Evolutionary conservation across 2,329 filamentous ascomycete species (phyloP).

Genomic region (Paracorniculantispora psalliotae): DNA sequence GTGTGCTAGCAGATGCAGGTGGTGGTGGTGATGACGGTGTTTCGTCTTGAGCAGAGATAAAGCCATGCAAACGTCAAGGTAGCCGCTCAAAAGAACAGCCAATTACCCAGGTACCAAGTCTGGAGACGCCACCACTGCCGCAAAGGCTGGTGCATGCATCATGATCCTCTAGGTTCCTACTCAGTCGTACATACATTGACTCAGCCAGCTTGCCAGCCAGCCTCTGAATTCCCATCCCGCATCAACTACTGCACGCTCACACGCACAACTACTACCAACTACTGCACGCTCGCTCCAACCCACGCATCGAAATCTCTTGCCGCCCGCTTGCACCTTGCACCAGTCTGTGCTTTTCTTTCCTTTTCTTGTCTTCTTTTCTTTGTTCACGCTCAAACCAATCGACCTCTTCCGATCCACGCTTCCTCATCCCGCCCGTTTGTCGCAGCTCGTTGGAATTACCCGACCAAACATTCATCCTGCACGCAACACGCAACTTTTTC

Average conservation of each 20-base stretch:
- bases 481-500: not conserved
- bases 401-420: not conserved
- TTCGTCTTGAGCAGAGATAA: not conserved
- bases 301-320: not conserved
- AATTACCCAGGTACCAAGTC: no score
- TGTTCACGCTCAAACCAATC: no score
- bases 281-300: not conserved
- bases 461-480: not conserved
- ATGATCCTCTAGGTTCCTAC: not conserved
- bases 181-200: not conserved
- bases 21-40: not conserved
- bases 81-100: no score
- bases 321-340: not conserved
- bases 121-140: not conserved
- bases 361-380: not conserved
- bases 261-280: no score
- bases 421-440: not conserved
- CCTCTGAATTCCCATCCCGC: not conserved
- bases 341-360: not conserved
- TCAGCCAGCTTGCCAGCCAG: not conserved
- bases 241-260: not conserved
- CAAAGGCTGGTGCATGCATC: not conserved
- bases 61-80: not conserved
- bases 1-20: constrained; percentile 1
- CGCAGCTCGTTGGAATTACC: no score